Base-by-base conservation (phyloP, 768 basidiomycete genomes). In the Rhodotorula graminis region DNA sequence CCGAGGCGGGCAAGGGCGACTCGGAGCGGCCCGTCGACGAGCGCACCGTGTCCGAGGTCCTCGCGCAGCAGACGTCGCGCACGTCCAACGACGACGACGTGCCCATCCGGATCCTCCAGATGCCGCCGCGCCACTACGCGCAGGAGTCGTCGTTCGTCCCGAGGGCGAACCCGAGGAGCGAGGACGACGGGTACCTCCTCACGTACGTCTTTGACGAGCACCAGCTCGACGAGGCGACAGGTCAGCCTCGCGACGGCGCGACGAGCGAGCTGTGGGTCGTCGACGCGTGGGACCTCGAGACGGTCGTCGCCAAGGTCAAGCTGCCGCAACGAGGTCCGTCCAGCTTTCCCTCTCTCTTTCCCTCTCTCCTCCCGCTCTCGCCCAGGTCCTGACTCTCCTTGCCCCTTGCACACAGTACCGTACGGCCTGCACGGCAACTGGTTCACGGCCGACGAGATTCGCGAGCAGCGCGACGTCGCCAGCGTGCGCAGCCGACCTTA, bases 201-300 rank as follows among this genome's bases (percentile, higher is more conserved):
- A 77, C 80, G 4, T 83, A 82, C 71, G 81, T 82, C 10, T 83
- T 82, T 61, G 81, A 83, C 70, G 82, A 83, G 69, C 53, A 56
- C 2, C 77, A 82, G 57, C 67, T 82, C n/a, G 52, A 70, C 10
- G 60, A 73, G 2, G 29, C 5, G 4, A 75, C 77, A 27, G 80
- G 80, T 1, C 75, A 74, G 21, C 81, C 81, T 11, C 69, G 76
- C 2, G 73, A 67, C 3, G 78, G 67, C n/a, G 74, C 79, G 12
- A 78, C 76, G n/a, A 81, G 80, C 7, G 82, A 83, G 65, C 75
- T 83, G 9, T 83, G 82, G 82, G 77, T 83, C 42, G 79, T 83
- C 52, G 82, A 83, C 61, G 82, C 82, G 7, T 57, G 77, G 53
- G 77, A 80, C 31, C 79, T 80, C 77, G 44, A 50, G 29, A 77